Base-by-base conservation (phyloP, 495 filamentous ascomycete genomes). In the Podospora didyma region DNA sequence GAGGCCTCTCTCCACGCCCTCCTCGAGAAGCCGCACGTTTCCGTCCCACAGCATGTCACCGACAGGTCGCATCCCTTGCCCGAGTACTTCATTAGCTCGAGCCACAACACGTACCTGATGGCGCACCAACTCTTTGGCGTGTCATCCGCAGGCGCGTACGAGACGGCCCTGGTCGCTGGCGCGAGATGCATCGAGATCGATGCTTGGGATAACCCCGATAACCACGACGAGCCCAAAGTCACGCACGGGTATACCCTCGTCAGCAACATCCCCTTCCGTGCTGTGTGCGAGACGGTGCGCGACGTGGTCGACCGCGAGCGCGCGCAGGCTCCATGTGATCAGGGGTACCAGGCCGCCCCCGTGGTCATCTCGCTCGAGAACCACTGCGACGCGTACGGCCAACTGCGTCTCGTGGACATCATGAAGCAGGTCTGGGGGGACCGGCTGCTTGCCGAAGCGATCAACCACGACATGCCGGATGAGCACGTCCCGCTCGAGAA, bases 51-150 rank as follows among this genome's bases (percentile, higher is more conserved):
- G 0, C 41, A 64, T 21, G 62, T 81, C 1, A 60, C 69, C 0
- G 77, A 79, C 57, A 56, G 75, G 35, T 74, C 69, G 16, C 69
- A 78, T 53, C 75, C 79, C 0, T 61, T 82, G 12, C 71, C 80
- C 1, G 79, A 81, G 54, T 83, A 83, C 57, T 83, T 77, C 58
- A 76, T 83, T 62, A 77, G 86, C 44, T 90, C 86, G 26, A 92
- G 88, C 60, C 93, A 97, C 73, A 97, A 97, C 68, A 83, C 80
- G 0, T 83, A 83, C 56, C 68, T 83, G 46, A 67, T 77, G 49
- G 78, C 75, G 3, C 77, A 82, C 64, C 79, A 83, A 64, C 72
- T 83, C 5, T 73, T 62, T 19, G 79, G 80, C 9, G 61, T 61
- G 22, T 79, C 77, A n/a, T 73, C 67, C 1, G 73, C 74, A 37